Percentiles rank a stretch among this genome's conserved stretches.
phyloP scores from a whole-genome alignment of 768 basidiomycete species.

The Gelatoporia subvermispora region DNA sequence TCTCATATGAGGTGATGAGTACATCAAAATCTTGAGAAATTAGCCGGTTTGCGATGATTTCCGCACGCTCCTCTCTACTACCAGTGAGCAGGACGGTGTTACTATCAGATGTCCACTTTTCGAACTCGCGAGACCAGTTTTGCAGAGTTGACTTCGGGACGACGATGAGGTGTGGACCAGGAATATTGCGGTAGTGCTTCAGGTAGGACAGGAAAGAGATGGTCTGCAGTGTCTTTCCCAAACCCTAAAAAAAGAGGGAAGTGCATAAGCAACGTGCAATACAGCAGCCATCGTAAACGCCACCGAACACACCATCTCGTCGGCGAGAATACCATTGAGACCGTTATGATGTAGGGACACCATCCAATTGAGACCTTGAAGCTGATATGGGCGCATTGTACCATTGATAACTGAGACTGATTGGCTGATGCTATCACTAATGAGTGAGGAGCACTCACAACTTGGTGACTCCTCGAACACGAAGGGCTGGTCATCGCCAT shows the following conservation, averaged over 20 bases:
- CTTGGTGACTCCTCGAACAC: conserved; percentile 93
- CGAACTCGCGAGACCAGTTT: conserved; percentile 95
- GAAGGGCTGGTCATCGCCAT: conserved; percentile 84
- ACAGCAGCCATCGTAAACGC: neutral
- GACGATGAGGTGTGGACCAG: conserved; percentile 89
- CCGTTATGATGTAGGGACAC: conserved; percentile 94
- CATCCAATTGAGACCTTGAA: conserved; percentile 98
- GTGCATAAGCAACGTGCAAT: neutral
- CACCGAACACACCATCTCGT: conserved; percentile 71
- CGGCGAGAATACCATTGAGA: conserved; percentile 93
- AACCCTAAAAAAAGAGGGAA: conserved; percentile 49
- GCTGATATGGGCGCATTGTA: conserved; percentile 87
- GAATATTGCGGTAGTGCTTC: conserved; percentile 69
- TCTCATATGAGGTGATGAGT: conserved; percentile 94
- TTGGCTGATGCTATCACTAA: neutral
- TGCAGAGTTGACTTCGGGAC: conserved; percentile 98
- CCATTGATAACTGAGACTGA: conserved; percentile 73
- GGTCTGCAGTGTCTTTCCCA: conserved; percentile 97
- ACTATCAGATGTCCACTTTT: conserved; percentile 86
- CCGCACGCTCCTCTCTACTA: conserved; percentile 82
- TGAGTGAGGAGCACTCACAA: conserved; percentile 43
- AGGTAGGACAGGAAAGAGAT: conserved; percentile 96
- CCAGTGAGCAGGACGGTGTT: conserved; percentile 80
- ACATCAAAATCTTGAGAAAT: conserved; percentile 89
- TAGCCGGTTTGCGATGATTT: conserved; percentile 72